phyloP scores from a whole-genome alignment of 164 flowering plant genomes.

The Chimonanthus salicifolius region DNA sequence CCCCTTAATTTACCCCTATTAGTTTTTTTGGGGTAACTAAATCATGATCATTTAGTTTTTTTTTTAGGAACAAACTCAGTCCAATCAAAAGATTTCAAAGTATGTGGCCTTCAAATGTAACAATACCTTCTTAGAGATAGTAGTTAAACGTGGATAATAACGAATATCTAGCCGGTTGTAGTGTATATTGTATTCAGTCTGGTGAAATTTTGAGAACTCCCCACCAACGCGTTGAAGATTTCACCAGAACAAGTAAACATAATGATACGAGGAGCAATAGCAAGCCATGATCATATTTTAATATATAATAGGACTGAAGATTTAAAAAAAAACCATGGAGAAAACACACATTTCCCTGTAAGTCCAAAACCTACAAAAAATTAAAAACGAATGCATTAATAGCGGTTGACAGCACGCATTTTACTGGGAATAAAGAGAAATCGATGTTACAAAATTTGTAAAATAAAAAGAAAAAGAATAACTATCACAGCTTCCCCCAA shows the following conservation, averaged over 20 bases:
- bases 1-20: too few relatives aligned
- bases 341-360: not conserved
- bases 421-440: too few relatives aligned
- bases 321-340: not conserved
- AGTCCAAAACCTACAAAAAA: not conserved
- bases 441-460: too few relatives aligned
- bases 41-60: too few relatives aligned
- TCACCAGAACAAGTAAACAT: conserved; percentile 23
- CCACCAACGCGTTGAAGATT: conserved; percentile 11
- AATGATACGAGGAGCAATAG: conserved; percentile 16
- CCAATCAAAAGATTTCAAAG: not conserved
- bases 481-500: too few relatives aligned
- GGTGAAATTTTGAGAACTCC: conserved; percentile 13
- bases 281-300: conserved; percentile 27
- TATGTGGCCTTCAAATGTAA: not conserved
- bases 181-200: conserved; percentile 4
- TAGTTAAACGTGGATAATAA: conserved; percentile 10
- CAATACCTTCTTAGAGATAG: conserved; percentile 23
- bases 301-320: not conserved
- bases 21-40: too few relatives aligned
- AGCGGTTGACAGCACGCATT: too few relatives aligned
- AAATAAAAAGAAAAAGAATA: too few relatives aligned
- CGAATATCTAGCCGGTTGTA: conserved; percentile 6
- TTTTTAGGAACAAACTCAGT: not conserved
- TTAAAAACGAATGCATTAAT: too few relatives aligned